A percentile compares a stretch with the other conserved stretches of the same genome.
These are phyloP conservation scores for Posidonia australis DNA, from an alignment of 106 monocot species.

Conservation along the genomic window DNA sequence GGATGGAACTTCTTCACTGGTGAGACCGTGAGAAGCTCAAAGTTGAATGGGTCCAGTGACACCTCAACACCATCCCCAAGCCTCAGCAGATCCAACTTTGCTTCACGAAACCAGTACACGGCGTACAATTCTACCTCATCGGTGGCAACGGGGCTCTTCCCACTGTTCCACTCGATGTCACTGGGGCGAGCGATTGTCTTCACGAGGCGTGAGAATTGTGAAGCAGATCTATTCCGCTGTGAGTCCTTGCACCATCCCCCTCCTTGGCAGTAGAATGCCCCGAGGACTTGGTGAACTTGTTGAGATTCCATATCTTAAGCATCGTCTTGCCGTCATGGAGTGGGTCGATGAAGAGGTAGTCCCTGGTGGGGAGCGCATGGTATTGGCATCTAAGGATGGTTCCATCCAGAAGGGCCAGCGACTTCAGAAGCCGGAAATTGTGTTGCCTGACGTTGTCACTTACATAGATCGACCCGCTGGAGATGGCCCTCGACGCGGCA, in stretches of 20 bases:
- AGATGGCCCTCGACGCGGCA: constrained; percentile 78
- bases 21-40: constrained; percentile 61
- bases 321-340: constrained; percentile 67
- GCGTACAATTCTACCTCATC: constrained; percentile 28
- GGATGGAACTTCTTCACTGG: constrained; percentile 24
- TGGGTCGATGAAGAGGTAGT: constrained; percentile 65
- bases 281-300: constrained; percentile 65
- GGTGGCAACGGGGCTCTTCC: constrained; percentile 11
- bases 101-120: constrained; percentile 34
- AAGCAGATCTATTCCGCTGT: constrained; percentile 37
- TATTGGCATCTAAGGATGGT: constrained; percentile 54
- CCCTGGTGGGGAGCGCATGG: constrained; percentile 71
- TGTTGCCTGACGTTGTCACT: constrained; percentile 73
- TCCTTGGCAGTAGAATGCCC: constrained; percentile 91
- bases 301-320: constrained; percentile 93
- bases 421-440: constrained; percentile 48
- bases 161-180: constrained; percentile 65
- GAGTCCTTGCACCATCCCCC: constrained; percentile 61
- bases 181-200: constrained; percentile 20
- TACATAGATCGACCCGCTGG: constrained; percentile 82
- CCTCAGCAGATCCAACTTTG: constrained; percentile 33
- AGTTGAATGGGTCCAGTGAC: constrained; percentile 53
- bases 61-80: constrained; percentile 36
- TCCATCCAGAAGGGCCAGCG: constrained; percentile 54
- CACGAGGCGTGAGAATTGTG: constrained; percentile 39